Evolutionary conservation across 352 stramenopile genomes (phyloP).

Genomic region (Pythium pyrilobum): DNA sequence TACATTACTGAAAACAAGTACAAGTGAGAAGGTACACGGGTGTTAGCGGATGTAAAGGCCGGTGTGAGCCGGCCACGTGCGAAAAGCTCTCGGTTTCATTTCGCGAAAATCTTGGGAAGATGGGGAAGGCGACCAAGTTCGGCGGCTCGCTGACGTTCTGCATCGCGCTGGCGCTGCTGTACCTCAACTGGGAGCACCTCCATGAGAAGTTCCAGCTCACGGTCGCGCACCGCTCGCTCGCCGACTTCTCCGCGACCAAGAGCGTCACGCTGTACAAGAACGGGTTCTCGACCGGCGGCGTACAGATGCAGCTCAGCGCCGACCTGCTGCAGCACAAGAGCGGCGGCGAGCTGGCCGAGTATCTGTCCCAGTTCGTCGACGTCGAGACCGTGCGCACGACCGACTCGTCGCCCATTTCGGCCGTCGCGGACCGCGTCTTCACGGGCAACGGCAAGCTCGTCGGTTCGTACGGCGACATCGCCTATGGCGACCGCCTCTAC

Average conservation of each 20-base stretch:
- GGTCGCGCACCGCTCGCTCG: slow-evolving; percentile 47
- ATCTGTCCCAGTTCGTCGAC: slow-evolving; percentile 76
- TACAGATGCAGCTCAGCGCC: slow-evolving; percentile 62
- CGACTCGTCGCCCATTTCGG: slow-evolving; percentile 17
- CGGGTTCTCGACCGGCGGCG: slow-evolving; percentile 67
- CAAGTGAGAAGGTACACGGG: background rate
- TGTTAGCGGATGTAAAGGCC: slow-evolving; percentile 7
- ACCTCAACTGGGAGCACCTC: slow-evolving; percentile 50
- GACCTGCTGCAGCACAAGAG: slow-evolving; percentile 48
- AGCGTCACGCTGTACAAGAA: slow-evolving; percentile 77
- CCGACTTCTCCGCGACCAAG: slow-evolving; percentile 36
- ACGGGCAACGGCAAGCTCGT: slow-evolving; percentile 57
- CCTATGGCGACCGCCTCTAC: slow-evolving; percentile 54
- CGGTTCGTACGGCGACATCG: slow-evolving; percentile 47
- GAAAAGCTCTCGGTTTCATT: background rate
- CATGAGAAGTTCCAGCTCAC: slow-evolving; percentile 63
- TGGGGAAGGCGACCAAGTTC: slow-evolving; percentile 48
- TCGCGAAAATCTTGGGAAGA: slow-evolving; percentile 1
- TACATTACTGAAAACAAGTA: slow-evolving; percentile 5
- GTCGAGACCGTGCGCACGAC: slow-evolving; percentile 47
- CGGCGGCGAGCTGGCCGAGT: slow-evolving; percentile 54
- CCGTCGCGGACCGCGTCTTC: slow-evolving; percentile 66
- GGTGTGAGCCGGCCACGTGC: background rate
- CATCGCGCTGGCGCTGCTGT: slow-evolving; percentile 34
- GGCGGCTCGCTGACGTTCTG: slow-evolving; percentile 35